Evolutionary conservation across 1,284 basidiomycete genomes (phyloP).

Genomic region (Apiotrichum laibachii): DNA sequence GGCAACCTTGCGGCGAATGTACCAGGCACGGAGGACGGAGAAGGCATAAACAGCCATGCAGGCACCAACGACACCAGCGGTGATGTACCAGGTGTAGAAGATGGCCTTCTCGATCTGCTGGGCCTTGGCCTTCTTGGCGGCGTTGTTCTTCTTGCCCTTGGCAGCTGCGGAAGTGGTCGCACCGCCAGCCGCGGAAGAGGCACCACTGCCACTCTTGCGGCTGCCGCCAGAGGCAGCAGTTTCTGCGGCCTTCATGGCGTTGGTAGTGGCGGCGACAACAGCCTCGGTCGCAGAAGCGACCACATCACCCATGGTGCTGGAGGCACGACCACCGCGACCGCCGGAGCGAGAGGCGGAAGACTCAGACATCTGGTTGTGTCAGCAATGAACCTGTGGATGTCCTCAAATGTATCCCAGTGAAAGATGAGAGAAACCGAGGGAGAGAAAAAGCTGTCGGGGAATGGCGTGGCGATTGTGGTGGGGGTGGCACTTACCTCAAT

Average conservation of each 20-base stretch:
- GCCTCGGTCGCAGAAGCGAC: neutral
- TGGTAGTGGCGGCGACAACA: neutral
- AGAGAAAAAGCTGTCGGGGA: no score
- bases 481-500: no score
- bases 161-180: neutral
- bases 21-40: conserved; percentile 1
- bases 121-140: neutral
- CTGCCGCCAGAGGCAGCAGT: no score
- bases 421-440: no score
- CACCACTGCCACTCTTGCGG: neutral
- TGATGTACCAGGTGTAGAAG: conserved; percentile 18
- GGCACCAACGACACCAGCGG: conserved; percentile 13
- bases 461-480: no score
- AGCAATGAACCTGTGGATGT: no score
- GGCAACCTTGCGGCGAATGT: conserved; percentile 11
- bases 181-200: neutral
- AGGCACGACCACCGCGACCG: neutral
- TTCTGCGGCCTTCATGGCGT: neutral
- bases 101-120: conserved; percentile 6
- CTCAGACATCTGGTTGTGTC: neutral
- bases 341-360: neutral
- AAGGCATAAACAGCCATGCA: conserved; percentile 8
- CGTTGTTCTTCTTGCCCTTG: neutral
- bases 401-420: no score
- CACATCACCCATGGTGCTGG: neutral